Percentiles rank a stretch among this genome's conserved stretches.
phyloP scores from a whole-genome alignment of 169 alveolate species.

The Plasmodium fragile region DNA sequence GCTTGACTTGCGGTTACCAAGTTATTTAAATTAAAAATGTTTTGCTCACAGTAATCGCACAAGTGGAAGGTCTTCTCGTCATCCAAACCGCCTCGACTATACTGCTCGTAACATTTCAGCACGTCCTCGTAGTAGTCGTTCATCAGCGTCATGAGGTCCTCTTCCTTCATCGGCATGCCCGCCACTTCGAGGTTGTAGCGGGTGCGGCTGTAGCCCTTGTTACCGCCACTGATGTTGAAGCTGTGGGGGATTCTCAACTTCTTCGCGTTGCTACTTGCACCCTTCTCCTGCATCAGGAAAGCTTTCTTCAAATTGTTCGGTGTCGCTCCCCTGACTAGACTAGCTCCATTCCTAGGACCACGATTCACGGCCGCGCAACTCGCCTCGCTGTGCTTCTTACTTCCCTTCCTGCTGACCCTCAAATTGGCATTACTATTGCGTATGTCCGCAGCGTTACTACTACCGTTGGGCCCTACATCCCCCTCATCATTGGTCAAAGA shows the following conservation, averaged over 20 bases:
- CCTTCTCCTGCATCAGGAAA: neutral
- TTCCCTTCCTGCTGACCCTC: neutral
- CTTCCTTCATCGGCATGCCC: neutral
- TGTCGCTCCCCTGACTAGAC: neutral
- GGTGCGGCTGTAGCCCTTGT: neutral
- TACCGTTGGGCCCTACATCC: neutral
- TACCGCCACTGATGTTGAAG: too few species aligned
- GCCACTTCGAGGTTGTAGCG: neutral
- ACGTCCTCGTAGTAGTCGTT: constrained; percentile 25
- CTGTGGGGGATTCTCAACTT: neutral
- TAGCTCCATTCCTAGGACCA: neutral
- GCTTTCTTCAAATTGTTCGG: neutral
- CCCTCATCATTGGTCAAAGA: constrained; percentile 2
- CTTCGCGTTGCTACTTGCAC: neutral
- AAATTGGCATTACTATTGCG: neutral
- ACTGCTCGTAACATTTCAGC: constrained; percentile 22
- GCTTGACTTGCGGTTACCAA: constrained; percentile 4
- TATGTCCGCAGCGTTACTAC: neutral
- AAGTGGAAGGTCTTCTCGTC: constrained; percentile 11
- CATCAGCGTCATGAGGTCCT: neutral
- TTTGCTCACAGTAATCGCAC: constrained; percentile 53
- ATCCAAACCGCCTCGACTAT: constrained; percentile 7
- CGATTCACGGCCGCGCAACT: neutral
- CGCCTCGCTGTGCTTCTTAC: neutral
- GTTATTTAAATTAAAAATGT: constrained; percentile 35